Conservation (phyloP, 768 basidiomycete genomes). For the Crassisporium funariophilum region DNA sequence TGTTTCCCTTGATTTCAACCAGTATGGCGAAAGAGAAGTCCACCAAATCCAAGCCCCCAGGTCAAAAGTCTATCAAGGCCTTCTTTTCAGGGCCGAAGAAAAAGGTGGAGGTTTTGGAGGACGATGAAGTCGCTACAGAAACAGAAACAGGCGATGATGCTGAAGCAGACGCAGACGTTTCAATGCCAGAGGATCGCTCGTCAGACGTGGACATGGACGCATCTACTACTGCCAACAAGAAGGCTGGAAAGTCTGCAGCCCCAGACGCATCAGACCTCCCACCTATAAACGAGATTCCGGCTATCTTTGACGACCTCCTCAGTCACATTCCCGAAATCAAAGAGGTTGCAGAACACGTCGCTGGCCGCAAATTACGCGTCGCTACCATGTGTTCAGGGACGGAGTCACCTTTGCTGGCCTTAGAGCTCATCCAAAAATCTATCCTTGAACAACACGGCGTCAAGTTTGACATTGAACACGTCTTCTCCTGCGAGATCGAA, state of each 20-base stretch:
- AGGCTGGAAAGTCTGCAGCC: constrained; percentile 40
- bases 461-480: constrained; percentile 79
- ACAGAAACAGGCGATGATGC: constrained; percentile 32
- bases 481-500: constrained; percentile 96
- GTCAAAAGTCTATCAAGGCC: constrained; percentile 55
- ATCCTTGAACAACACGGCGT: constrained; percentile 68
- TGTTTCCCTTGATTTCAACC: constrained; percentile 18
- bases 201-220: constrained; percentile 39
- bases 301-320: constrained; percentile 79
- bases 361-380: constrained; percentile 85
- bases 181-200: constrained; percentile 28
- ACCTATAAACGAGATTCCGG: constrained; percentile 69
- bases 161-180: constrained; percentile 25
- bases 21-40: constrained; percentile 53
- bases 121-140: constrained; percentile 27
- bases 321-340: constrained; percentile 65
- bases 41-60: constrained; percentile 38
- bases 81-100: constrained; percentile 52
- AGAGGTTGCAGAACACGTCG: constrained; percentile 62
- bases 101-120: constrained; percentile 15
- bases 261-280: constrained; percentile 70
- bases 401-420: constrained; percentile 89
- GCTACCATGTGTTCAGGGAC: constrained; percentile 99
- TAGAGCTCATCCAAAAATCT: constrained; percentile 80
- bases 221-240: constrained; percentile 27